Evolutionary conservation across 768 basidiomycete species (phyloP), one percentile per base, ranked within the genome.

Genomic region (Trametes coccinea): DNA sequence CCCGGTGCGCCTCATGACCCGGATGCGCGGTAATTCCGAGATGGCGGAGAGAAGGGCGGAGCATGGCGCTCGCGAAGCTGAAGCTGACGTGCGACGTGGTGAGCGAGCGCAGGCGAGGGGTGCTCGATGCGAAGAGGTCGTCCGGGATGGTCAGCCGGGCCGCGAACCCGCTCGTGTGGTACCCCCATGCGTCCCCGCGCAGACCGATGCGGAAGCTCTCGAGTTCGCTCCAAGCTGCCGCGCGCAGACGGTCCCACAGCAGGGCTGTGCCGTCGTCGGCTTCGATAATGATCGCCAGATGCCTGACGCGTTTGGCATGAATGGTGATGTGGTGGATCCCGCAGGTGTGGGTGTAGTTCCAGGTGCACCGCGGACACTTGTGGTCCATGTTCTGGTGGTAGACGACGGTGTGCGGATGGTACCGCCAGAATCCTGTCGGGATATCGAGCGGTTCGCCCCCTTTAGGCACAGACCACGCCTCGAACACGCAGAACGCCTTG

Each of bases 161-260:
- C 11, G 8, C 22, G 11, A 39, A 29, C 7, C 39, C 56, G 16
- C 4, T 31, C 34, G 34, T 49, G 14, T 57, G 56, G 47, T 57
- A 57, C 13, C 14, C 13, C 31, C 53, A 45, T 11, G 53, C 43
- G 4, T 45, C 30, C 13, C 53, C 53, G 9, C 53, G 53, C 3
- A 47, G 55, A 22, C 56, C 56, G 14, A 57, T 49, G 22, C 47
- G 46, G 4, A 57, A 37, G 9, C 30, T 57, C 56, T 57, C 56
- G 11, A 57, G 29, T 4, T 33, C 6, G 4, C 10, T 27, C 34
- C 34, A 5, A 37, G 34, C 37, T 4, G 47, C 37, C 9, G 5
- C n/a, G 11, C 14, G 9, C 9, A 57, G 46, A 7, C 16, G 7
- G 17, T 57, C 37, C 56, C 56, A 57, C 11, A 57, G 39, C 9